Evolutionary conservation across 2,329 filamentous ascomycete genomes (phyloP).

Genomic region (Fusarium transvaalense): DNA sequence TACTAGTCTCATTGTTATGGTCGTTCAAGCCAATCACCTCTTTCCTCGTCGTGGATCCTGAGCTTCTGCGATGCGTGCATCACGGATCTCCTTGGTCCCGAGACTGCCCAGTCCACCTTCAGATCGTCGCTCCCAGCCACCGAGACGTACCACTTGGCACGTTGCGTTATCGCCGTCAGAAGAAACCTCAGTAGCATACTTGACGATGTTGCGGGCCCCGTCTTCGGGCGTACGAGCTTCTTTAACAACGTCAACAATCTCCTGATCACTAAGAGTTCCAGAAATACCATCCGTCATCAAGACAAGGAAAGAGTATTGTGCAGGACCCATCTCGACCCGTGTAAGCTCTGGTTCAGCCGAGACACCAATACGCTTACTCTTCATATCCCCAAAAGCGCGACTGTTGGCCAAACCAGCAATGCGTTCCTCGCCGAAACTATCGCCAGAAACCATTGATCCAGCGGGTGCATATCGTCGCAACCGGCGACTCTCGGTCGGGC

Average conservation of each 20-base stretch:
- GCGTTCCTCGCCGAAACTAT: constrained; percentile 97
- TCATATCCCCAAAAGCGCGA: constrained; percentile 92
- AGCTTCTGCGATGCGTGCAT: constrained; percentile 84
- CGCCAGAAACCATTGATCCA: constrained; percentile 82
- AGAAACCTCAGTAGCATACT: constrained; percentile 89
- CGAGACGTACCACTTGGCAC: constrained; percentile 74
- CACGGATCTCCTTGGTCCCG: constrained; percentile 91
- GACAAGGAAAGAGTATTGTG: constrained; percentile 90
- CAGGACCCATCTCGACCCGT: constrained; percentile 81
- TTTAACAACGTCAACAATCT: constrained; percentile 96
- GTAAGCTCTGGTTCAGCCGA: constrained; percentile 92
- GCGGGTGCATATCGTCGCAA: constrained; percentile 84
- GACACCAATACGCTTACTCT: constrained; percentile 91
- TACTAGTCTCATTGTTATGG: neutral
- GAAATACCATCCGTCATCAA: constrained; percentile 91
- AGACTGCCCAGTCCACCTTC: constrained; percentile 91
- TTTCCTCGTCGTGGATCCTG: constrained; percentile 81
- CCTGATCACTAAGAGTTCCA: constrained; percentile 88
- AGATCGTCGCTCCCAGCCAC: constrained; percentile 77
- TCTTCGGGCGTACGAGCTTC: constrained; percentile 93
- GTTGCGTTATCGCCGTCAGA: constrained; percentile 76
- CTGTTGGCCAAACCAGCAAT: constrained; percentile 95
- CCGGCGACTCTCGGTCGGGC: constrained; percentile 83
- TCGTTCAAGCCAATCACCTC: constrained; percentile 50
- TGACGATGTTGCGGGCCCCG: constrained; percentile 81